These are phyloP conservation scores for Apiospora aurea DNA, from an alignment of 2,329 filamentous ascomycete genomes.

Conservation along the genomic window DNA sequence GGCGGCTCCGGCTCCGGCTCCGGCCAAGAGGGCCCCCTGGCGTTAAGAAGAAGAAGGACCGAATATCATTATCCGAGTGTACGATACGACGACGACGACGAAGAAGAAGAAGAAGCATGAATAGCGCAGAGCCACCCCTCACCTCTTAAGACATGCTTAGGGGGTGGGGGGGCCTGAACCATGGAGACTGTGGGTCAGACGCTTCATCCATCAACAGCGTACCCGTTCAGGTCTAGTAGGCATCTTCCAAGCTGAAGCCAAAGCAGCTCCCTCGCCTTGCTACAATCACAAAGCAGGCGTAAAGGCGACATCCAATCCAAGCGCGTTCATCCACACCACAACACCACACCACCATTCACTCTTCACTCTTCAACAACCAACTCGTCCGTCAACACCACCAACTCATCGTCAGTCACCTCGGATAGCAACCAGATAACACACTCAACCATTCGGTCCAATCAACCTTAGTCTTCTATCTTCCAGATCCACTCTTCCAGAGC, in stretches of 20 bases:
- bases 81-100: neutral
- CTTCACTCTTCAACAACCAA: neutral
- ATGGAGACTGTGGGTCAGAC: constrained; percentile 25
- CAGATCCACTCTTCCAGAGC: no score
- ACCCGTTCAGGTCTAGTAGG: constrained; percentile 26
- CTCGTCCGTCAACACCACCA: neutral
- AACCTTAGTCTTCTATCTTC: no score
- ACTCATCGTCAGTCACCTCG: no score
- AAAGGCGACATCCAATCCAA: neutral
- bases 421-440: neutral
- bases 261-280: constrained; percentile 23
- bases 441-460: no score
- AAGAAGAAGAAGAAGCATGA: neutral
- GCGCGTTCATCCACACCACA: neutral
- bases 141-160: neutral
- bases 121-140: neutral
- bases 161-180: constrained; percentile 21
- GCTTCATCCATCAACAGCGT: constrained; percentile 22
- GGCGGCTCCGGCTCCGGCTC: no score
- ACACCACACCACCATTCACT: neutral
- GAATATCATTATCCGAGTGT: no score
- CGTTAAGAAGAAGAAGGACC: no score
- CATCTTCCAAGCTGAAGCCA: constrained; percentile 22
- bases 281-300: constrained; percentile 12
- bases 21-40: no score